A percentile compares a stretch with the other conserved stretches of the same genome.
Conservation (phyloP, 2,329 filamentous ascomycete genomes). For the Fusarium incarnatum region DNA sequence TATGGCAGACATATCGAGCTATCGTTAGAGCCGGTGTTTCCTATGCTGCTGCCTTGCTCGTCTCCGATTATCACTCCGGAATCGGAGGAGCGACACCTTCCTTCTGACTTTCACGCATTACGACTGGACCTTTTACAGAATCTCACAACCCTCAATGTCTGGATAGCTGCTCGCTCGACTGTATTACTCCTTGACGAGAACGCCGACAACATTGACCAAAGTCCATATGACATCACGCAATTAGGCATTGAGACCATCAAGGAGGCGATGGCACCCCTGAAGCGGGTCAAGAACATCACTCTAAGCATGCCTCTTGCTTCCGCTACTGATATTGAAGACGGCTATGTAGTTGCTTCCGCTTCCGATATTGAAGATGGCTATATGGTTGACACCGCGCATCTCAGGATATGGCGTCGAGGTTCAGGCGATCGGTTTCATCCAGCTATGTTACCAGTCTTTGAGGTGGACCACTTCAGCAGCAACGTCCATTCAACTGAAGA, state of each 20-base stretch:
- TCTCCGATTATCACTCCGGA: neutral
- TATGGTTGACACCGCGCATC: neutral
- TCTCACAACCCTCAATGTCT: conserved; percentile 11
- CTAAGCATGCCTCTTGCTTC: conserved; percentile 7
- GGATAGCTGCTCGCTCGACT: conserved; percentile 10
- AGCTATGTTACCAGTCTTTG: neutral
- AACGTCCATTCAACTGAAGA: neutral
- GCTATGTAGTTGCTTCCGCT: neutral
- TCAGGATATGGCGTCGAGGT: conserved; percentile 10
- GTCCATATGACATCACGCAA: neutral
- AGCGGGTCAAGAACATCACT: neutral
- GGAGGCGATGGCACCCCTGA: neutral
- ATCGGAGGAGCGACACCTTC: conserved; percentile 1
- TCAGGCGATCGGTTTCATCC: conserved; percentile 11
- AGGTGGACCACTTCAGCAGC: neutral
- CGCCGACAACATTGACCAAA: conserved; percentile 1
- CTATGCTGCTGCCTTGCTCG: neutral
- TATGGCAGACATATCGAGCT: conserved; percentile 13
- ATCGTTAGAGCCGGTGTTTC: neutral
- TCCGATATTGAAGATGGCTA: no score
- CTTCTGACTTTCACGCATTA: conserved; percentile 7
- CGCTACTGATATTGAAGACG: neutral
- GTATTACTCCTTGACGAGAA: neutral
- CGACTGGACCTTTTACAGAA: conserved; percentile 13
- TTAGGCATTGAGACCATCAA: neutral